A percentile compares a stretch with the other conserved stretches of the same genome.
phyloP scores from a whole-genome alignment of 2,329 filamentous ascomycete species.

The Aureobasidium sp. region DNA sequence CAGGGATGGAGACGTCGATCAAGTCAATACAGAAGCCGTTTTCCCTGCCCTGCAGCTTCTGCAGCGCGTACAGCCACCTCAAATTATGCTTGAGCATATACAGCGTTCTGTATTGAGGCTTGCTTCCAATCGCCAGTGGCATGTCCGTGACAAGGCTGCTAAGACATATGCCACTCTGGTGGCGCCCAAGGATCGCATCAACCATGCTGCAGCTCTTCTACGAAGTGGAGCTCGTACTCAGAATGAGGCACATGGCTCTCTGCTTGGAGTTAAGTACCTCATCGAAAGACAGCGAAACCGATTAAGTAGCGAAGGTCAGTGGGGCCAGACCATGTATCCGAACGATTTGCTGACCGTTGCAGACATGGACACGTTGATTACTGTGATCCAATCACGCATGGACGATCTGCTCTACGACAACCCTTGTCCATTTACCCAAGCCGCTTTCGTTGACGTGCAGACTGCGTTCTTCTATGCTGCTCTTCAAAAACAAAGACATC shows the following conservation, averaged over 20 bases:
- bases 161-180: slow-evolving; percentile 50
- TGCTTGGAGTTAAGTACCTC: slow-evolving; percentile 27
- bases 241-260: slow-evolving; percentile 30
- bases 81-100: slow-evolving; percentile 48
- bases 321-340: not conserved
- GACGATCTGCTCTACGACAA: slow-evolving; percentile 18
- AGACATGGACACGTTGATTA: not conserved
- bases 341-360: not conserved
- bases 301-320: slow-evolving; percentile 7
- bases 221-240: slow-evolving; percentile 14
- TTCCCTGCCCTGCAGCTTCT: slow-evolving; percentile 80
- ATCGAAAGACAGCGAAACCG: slow-evolving; percentile 1
- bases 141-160: slow-evolving; percentile 73
- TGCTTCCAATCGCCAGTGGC: slow-evolving; percentile 66
- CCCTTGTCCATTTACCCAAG: slow-evolving; percentile 30
- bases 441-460: slow-evolving; percentile 32
- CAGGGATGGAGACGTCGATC: slow-evolving; percentile 12
- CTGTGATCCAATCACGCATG: slow-evolving; percentile 6
- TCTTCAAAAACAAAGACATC: not conserved
- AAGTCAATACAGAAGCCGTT: slow-evolving; percentile 39
- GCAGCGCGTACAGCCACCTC: slow-evolving; percentile 61
- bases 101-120: slow-evolving; percentile 54
- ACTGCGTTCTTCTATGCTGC: slow-evolving; percentile 5
- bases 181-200: slow-evolving; percentile 9
- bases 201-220: slow-evolving; percentile 14